Conservation (phyloP, 768 basidiomycete genomes). For the Psilocybe tampanensis region DNA sequence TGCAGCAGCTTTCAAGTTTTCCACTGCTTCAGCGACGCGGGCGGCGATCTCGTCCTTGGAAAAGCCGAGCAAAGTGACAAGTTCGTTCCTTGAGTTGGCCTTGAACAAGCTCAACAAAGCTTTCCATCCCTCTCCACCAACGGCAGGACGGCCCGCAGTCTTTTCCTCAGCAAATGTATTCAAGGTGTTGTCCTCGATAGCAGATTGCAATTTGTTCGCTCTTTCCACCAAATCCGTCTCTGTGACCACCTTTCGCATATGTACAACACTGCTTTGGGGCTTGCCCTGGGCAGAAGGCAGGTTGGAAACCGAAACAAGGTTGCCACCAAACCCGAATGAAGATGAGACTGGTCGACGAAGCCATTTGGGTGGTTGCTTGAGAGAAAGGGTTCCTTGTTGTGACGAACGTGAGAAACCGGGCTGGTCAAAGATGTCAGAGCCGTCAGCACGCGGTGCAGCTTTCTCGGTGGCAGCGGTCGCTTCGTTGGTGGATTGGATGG, state of each 20-base stretch:
- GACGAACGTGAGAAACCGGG: constrained; percentile 52
- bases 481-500: constrained; percentile 87
- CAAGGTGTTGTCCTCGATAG: constrained; percentile 59
- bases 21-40: constrained; percentile 81
- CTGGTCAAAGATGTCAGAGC: constrained; percentile 79
- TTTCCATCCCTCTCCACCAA: constrained; percentile 72
- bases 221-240: constrained; percentile 77
- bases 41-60: constrained; percentile 83
- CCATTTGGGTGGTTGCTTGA: constrained; percentile 98
- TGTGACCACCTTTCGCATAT: constrained; percentile 76
- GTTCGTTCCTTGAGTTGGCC: constrained; percentile 86
- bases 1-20: constrained; percentile 60
- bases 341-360: constrained; percentile 78
- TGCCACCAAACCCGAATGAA: constrained; percentile 92
- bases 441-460: constrained; percentile 51
- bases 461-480: constrained; percentile 37
- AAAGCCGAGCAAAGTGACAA: constrained; percentile 89
- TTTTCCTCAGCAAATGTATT: constrained; percentile 71
- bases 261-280: constrained; percentile 80
- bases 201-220: constrained; percentile 64
- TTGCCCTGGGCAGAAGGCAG: constrained; percentile 74
- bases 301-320: constrained; percentile 80
- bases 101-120: constrained; percentile 88
- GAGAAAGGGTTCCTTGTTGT: constrained; percentile 65
- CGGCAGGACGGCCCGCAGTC: constrained; percentile 32